These are phyloP conservation scores for Scleroderma bovista DNA, from an alignment of 768 basidiomycete genomes.

Conservation along the genomic window DNA sequence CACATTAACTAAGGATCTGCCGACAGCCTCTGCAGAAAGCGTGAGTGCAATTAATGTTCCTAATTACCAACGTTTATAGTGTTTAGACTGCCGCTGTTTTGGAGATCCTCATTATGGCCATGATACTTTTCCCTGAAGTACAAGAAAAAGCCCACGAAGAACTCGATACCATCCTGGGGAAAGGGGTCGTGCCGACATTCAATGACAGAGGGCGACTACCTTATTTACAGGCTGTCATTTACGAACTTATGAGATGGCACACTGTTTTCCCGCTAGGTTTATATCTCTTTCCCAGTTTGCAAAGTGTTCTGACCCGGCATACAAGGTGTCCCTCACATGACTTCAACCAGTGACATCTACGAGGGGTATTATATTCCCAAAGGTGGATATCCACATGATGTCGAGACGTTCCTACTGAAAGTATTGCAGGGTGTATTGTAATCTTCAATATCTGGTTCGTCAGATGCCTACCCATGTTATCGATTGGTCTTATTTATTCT, in stretches of 20 bases:
- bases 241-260: slow-evolving; percentile 21
- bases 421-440: background rate
- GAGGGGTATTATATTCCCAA: slow-evolving; percentile 16
- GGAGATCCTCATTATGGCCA: slow-evolving; percentile 20
- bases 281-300: background rate
- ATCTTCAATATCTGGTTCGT: slow-evolving; percentile 1
- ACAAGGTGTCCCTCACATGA: background rate
- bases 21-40: slow-evolving; percentile 14
- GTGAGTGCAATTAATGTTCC: slow-evolving; percentile 8
- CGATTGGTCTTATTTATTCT: background rate
- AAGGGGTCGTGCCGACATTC: slow-evolving; percentile 21
- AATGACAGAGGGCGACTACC: slow-evolving; percentile 19
- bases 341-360: slow-evolving; percentile 9
- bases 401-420: too few species aligned
- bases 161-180: slow-evolving; percentile 19
- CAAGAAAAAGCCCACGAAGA: slow-evolving; percentile 21
- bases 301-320: background rate
- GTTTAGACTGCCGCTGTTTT: slow-evolving; percentile 12
- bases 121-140: slow-evolving; percentile 23
- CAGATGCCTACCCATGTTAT: background rate
- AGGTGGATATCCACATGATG: slow-evolving; percentile 3
- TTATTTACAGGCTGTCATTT: slow-evolving; percentile 20
- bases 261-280: slow-evolving; percentile 9
- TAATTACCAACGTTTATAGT: background rate
- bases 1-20: background rate